A percentile compares a stretch with the other conserved stretches of the same genome.
phyloP scores from a whole-genome alignment of 371 early-diverging fungal genomes.

The Saksenaea oblongispora region DNA sequence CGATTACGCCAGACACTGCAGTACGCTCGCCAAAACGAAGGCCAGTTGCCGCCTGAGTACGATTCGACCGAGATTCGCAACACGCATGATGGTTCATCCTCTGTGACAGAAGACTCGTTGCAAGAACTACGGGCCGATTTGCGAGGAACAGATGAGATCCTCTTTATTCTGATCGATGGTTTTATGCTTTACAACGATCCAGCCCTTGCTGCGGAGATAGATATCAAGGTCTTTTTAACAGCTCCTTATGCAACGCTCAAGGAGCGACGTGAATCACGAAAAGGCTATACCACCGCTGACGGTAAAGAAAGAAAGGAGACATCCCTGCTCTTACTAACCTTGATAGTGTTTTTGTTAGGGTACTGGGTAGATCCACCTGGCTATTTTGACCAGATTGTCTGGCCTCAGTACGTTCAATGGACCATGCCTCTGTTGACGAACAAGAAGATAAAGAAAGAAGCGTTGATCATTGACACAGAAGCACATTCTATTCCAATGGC shows the following conservation, averaged over 20 bases:
- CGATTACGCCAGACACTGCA: conserved; percentile 44
- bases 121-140: not conserved
- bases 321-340: not conserved
- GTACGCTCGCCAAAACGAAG: conserved; percentile 35
- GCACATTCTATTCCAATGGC: not conserved
- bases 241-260: conserved; percentile 65
- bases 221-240: conserved; percentile 65
- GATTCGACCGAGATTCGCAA: conserved; percentile 54
- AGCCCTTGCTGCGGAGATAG: conserved; percentile 39
- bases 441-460: not conserved
- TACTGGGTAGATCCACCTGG: conserved; percentile 86
- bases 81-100: conserved; percentile 41
- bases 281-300: conserved; percentile 75
- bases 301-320: conserved; percentile 41
- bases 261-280: conserved; percentile 65
- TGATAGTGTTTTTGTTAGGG: conserved; percentile 26
- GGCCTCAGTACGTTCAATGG: conserved; percentile 73
- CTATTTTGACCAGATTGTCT: conserved; percentile 83
- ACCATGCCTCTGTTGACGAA: conserved; percentile 35
- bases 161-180: conserved; percentile 79
- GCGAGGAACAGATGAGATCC: conserved; percentile 11
- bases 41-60: conserved; percentile 41
- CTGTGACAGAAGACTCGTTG: conserved; percentile 4
- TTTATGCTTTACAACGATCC: conserved; percentile 69
- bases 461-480: not conserved